phyloP scores from a whole-genome alignment of 768 basidiomycete species.

The Termitomyces sp. region DNA sequence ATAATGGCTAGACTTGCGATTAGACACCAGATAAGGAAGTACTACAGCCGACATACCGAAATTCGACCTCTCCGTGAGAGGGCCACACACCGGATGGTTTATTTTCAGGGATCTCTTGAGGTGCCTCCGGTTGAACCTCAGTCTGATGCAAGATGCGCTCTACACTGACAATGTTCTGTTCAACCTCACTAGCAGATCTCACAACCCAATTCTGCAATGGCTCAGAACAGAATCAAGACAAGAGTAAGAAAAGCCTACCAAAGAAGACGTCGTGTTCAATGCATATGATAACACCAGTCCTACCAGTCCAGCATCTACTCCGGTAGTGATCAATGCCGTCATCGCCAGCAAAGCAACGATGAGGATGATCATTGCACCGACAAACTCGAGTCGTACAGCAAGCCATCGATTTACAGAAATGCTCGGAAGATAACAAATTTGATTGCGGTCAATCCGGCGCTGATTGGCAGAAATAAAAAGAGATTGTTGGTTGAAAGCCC shows the following conservation, averaged over 20 bases:
- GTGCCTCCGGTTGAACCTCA: conserved; percentile 69
- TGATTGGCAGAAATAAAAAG: conserved; percentile 69
- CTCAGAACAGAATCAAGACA: background rate
- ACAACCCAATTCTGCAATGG: conserved; percentile 51
- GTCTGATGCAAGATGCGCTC: conserved; percentile 86
- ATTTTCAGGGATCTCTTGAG: conserved; percentile 58
- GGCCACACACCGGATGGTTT: conserved; percentile 70
- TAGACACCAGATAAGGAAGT: background rate
- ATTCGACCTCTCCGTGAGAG: conserved; percentile 64
- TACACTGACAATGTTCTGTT: conserved; percentile 87
- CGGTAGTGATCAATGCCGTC: conserved; percentile 65
- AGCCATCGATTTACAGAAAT: conserved; percentile 83
- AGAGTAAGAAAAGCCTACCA: conserved; percentile 43
- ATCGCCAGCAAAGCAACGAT: conserved; percentile 66
- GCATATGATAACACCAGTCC: conserved; percentile 86
- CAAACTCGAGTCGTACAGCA: conserved; percentile 77
- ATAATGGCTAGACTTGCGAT: conserved; percentile 45
- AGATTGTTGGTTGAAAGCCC: conserved; percentile 70
- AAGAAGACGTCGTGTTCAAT: conserved; percentile 74
- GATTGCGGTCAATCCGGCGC: conserved; percentile 79
- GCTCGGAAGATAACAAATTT: conserved; percentile 72
- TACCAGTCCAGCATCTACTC: conserved; percentile 84
- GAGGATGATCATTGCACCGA: conserved; percentile 79
- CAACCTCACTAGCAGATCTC: conserved; percentile 80
- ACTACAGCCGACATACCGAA: conserved; percentile 42